Base-by-base conservation (phyloP, 805 yeast genomes). In the Candida ovalis region DNA sequence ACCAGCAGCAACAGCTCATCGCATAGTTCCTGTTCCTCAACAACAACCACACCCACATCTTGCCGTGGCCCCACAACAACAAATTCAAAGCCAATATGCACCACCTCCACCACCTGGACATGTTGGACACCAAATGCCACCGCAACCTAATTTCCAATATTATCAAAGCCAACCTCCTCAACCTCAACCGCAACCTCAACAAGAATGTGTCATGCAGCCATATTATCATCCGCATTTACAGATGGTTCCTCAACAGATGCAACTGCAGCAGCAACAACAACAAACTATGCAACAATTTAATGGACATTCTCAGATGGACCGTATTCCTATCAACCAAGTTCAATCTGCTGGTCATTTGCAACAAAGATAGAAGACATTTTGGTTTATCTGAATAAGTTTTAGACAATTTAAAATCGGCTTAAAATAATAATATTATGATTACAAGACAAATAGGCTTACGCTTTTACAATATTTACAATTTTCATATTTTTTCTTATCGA, bases 111-210 rank as follows among this genome's bases (percentile, higher is more conserved):
- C 33, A 7, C 42, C 35, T 8, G 41, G 30, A 12, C 47, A 28
- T 3, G 38, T 18, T 19, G 13, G 7, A 13, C 33, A 38, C 8
- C 28, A 13, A 18, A 18, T 35, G 8, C 38, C 45, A 3, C 45
- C 46, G 25, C 43, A 33, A 24, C 47, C 12, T 5, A 4, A 32
- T 30, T 45, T 25, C 22, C 46, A 37, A 13, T 23, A 21, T 12
- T 23, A 46, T 32, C 52, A 19, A 33, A 52, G 46, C 40, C 48
- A 42, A 10, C 47, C 40, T 19, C 55, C 48, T 40, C 48, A 42
- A 10, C 47, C 40, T 19, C 55, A 48, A 28, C 54, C 43, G 15
- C 50, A 17, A 30, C 51, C 45, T 46, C 48, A 42, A 17, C 52
- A 44, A 19, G 53, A 47, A 30, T 7, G 10, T 25, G 10, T 25